Percentiles rank a stretch among this genome's conserved stretches.
Conservation (phyloP, 305 asterid genomes). For the Caryopteris hybrid region DNA sequence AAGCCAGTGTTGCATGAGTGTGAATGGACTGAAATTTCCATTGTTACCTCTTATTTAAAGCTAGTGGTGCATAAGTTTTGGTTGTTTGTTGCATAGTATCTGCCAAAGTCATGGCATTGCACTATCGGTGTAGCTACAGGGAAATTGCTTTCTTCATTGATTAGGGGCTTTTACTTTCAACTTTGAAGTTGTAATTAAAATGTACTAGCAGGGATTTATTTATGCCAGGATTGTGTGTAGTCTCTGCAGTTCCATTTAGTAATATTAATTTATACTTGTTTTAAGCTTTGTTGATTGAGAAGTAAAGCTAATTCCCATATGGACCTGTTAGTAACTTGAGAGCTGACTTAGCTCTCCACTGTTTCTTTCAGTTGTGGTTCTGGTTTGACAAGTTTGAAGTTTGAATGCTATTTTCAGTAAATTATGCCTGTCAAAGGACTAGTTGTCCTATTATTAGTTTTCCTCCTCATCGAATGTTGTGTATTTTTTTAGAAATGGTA, state of each 20-base stretch:
- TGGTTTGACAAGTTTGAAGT: background rate
- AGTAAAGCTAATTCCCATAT: background rate
- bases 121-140: too few relatives aligned
- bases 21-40: background rate
- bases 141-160: too few relatives aligned
- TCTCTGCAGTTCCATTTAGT: background rate
- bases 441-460: background rate
- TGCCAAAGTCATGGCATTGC: background rate
- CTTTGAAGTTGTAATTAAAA: background rate
- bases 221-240: background rate
- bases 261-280: background rate
- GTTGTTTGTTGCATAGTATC: constrained; percentile 2
- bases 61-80: background rate
- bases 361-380: background rate
- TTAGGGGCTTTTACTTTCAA: background rate
- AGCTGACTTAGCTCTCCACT: background rate
- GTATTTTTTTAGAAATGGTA: background rate
- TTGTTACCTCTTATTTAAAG: background rate
- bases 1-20: constrained; percentile 1
- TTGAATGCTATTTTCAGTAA: background rate
- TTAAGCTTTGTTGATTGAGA: background rate
- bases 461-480: background rate
- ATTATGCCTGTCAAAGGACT: background rate
- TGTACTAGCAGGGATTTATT: background rate
- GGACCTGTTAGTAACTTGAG: background rate